Percentiles rank a stretch among this genome's conserved stretches.
phyloP scores from a whole-genome alignment of 1,139 yeast genomes.

The Starmera stellimalicola region DNA sequence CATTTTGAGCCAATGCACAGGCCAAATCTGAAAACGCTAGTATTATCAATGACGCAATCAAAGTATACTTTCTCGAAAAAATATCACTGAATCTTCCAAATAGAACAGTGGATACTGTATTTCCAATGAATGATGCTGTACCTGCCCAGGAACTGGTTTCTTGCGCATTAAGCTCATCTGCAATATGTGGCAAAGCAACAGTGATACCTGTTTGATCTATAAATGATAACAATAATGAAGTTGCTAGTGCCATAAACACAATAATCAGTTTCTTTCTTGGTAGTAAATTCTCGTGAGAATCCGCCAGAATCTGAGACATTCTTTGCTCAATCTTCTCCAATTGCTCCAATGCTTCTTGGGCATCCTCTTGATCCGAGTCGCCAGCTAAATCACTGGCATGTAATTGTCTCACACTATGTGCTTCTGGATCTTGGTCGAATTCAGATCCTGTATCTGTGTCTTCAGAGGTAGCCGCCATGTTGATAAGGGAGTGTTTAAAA shows the following conservation, averaged over 20 bases:
- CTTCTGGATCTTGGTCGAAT: too few species aligned
- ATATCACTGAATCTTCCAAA: constrained; percentile 34
- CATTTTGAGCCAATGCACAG: constrained; percentile 26
- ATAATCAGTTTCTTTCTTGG: constrained; percentile 1
- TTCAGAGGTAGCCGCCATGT: too few species aligned
- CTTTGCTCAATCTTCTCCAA: background rate
- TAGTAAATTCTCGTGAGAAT: constrained; percentile 3
- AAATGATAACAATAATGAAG: constrained; percentile 3
- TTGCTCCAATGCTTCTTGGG: background rate
- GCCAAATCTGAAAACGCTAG: constrained; percentile 26
- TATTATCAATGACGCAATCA: constrained; percentile 27
- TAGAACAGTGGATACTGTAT: constrained; percentile 34
- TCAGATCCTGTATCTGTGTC: too few species aligned
- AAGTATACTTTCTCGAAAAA: constrained; percentile 30
- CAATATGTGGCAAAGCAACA: constrained; percentile 31
- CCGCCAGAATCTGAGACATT: constrained; percentile 1
- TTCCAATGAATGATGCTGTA: constrained; percentile 33
- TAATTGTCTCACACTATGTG: too few species aligned
- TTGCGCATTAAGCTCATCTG: constrained; percentile 25
- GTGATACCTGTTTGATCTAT: constrained; percentile 26
- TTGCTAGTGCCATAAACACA: constrained; percentile 2
- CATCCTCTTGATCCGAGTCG: background rate
- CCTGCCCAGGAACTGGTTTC: constrained; percentile 36
- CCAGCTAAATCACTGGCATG: too few species aligned
- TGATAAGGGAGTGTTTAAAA: too few species aligned